Conservation (phyloP, 106 monocot genomes). For the Gastrodia elata region DNA sequence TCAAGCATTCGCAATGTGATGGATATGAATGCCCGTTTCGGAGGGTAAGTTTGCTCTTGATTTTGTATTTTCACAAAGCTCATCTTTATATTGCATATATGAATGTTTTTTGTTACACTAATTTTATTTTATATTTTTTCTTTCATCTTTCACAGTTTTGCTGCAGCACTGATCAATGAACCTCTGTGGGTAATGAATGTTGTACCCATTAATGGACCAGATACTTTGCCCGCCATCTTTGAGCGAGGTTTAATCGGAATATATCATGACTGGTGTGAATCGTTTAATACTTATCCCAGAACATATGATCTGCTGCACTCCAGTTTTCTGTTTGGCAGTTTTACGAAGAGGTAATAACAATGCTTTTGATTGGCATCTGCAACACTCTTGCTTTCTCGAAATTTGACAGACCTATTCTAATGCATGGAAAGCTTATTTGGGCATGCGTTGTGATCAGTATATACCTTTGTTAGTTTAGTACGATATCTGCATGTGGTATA, state of each 20-base stretch:
- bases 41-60: constrained; percentile 46
- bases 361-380: neutral
- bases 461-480: too few relatives aligned
- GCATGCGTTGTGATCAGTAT: too few relatives aligned
- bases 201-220: constrained; percentile 46
- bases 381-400: too few relatives aligned
- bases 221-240: constrained; percentile 57
- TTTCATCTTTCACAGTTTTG: constrained; percentile 45
- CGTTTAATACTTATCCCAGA: constrained; percentile 90
- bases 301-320: constrained; percentile 82
- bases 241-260: constrained; percentile 72
- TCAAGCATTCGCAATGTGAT: constrained; percentile 77
- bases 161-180: constrained; percentile 53
- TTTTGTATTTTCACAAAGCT: constrained; percentile 2
- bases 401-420: too few relatives aligned
- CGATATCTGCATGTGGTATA: too few relatives aligned
- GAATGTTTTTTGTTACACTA: neutral
- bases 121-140: neutral
- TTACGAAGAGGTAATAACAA: constrained; percentile 56
- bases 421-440: too few relatives aligned
- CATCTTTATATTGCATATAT: neutral
- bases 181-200: constrained; percentile 87
- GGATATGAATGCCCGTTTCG: constrained; percentile 90
- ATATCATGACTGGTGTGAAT: constrained; percentile 96
- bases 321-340: constrained; percentile 48